These are phyloP conservation scores for Lindgomyces ingoldianus DNA, from an alignment of 495 filamentous ascomycete genomes.

Conservation along the genomic window DNA sequence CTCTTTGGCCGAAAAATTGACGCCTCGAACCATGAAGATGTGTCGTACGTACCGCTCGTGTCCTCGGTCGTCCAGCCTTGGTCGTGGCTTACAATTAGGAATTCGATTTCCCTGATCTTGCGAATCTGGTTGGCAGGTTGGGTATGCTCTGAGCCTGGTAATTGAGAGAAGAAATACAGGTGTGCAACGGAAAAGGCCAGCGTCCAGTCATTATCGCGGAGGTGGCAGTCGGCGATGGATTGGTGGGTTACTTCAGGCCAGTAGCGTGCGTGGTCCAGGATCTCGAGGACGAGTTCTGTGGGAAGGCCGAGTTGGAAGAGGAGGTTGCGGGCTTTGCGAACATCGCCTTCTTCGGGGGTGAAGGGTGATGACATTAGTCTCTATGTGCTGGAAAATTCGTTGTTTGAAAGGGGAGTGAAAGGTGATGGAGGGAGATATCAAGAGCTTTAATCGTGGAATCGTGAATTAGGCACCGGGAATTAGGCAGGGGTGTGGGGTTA, in stretches of 20 bases:
- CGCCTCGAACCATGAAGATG: constrained; percentile 17
- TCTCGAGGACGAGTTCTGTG: constrained; percentile 2
- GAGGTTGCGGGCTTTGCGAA: background rate
- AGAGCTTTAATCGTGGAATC: too few relatives aligned
- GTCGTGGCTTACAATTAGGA: constrained; percentile 10
- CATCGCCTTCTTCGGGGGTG: background rate
- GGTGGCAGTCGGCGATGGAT: background rate
- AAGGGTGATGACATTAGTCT: background rate
- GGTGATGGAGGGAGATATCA: too few relatives aligned
- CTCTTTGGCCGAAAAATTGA: constrained; percentile 6
- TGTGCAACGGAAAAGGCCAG: background rate
- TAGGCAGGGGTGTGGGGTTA: too few relatives aligned
- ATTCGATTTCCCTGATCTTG: constrained; percentile 15
- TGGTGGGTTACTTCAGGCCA: constrained; percentile 4
- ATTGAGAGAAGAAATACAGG: background rate
- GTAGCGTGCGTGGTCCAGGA: constrained; percentile 10
- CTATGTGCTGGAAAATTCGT: background rate
- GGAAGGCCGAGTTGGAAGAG: background rate
- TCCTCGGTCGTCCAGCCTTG: constrained; percentile 15
- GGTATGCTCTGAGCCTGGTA: background rate
- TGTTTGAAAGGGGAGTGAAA: too few relatives aligned
- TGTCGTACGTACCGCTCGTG: constrained; percentile 9
- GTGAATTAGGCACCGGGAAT: too few relatives aligned
- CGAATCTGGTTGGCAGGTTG: background rate
- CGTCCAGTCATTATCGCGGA: background rate